Percentiles rank a stretch among this genome's conserved stretches.
These are phyloP conservation scores for Spergularia marina DNA, from an alignment of 148 eudicot genomes.

Conservation along the genomic window DNA sequence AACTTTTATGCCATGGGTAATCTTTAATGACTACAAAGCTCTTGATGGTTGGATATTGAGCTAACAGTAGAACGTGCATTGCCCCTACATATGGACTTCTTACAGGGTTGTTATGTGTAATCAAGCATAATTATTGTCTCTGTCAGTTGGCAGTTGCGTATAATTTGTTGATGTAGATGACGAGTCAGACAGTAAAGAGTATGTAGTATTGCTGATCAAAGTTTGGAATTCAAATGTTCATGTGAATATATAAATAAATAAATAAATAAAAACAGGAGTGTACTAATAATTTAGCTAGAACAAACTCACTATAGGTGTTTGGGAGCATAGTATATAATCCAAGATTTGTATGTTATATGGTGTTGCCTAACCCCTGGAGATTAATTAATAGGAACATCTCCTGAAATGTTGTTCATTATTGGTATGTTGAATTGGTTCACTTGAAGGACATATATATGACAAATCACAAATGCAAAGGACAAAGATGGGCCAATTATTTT, in stretches of 20 bases:
- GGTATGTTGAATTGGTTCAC: conserved; percentile 2
- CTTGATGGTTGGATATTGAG: conserved; percentile 28
- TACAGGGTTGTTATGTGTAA: conserved; percentile 1
- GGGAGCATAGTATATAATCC: conserved; percentile 15
- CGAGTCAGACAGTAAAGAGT: too few relatives aligned
- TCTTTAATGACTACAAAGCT: conserved; percentile 17
- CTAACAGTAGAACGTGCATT: conserved; percentile 33
- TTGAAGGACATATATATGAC: not conserved
- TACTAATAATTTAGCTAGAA: conserved; percentile 8
- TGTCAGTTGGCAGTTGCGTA: too few relatives aligned
- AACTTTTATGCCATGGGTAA: conserved; percentile 7
- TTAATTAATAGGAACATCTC: conserved; percentile 5
- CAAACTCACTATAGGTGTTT: not conserved
- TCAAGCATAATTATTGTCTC: conserved; percentile 13
- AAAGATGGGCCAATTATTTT: conserved; percentile 3
- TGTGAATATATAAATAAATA: too few relatives aligned
- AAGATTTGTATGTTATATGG: conserved; percentile 16
- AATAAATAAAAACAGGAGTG: not conserved
- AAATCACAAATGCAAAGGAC: not conserved
- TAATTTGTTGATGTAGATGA: too few relatives aligned
- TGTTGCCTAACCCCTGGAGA: conserved; percentile 4
- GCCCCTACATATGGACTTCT: conserved; percentile 15
- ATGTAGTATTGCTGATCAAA: too few relatives aligned
- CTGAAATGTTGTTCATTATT: conserved; percentile 7
- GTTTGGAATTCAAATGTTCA: too few relatives aligned